phyloP scores from a whole-genome alignment of 768 basidiomycete species.

The Mycena olivaceomarginata region DNA sequence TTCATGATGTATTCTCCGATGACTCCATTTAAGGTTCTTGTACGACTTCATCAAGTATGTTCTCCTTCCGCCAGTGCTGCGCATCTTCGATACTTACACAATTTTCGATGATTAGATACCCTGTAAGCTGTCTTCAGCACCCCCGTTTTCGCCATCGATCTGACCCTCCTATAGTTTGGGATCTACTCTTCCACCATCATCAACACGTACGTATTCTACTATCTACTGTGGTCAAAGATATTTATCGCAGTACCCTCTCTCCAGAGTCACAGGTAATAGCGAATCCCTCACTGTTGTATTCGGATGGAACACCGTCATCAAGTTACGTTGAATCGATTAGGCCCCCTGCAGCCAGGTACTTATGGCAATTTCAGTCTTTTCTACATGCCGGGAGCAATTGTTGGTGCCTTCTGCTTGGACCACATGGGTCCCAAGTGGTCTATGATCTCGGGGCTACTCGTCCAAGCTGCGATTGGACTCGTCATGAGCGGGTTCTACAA shows the following conservation, averaged over 20 bases:
- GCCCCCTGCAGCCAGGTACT: background rate
- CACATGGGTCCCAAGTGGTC: conserved; percentile 78
- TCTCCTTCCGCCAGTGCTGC: background rate
- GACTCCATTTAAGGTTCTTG: conserved; percentile 69
- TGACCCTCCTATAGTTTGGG: conserved; percentile 74
- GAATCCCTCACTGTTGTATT: conserved; percentile 77
- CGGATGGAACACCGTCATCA: conserved; percentile 92
- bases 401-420: conserved; percentile 87
- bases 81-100: no score
- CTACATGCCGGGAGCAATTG: conserved; percentile 73
- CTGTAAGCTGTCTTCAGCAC: conserved; percentile 63
- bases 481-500: conserved; percentile 91
- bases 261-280: conserved; percentile 75
- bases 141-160: background rate
- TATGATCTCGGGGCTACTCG: conserved; percentile 80
- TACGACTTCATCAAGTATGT: conserved; percentile 88
- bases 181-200: conserved; percentile 89
- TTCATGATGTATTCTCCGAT: background rate
- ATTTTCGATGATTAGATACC: conserved; percentile 65
- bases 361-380: conserved; percentile 51
- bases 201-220: conserved; percentile 65
- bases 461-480: conserved; percentile 88
- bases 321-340: conserved; percentile 61
- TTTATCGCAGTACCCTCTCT: background rate
- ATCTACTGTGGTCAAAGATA: no score